Conservation (phyloP, 768 basidiomycete genomes). For the Tylopilus plumbeoviolaceoides region DNA sequence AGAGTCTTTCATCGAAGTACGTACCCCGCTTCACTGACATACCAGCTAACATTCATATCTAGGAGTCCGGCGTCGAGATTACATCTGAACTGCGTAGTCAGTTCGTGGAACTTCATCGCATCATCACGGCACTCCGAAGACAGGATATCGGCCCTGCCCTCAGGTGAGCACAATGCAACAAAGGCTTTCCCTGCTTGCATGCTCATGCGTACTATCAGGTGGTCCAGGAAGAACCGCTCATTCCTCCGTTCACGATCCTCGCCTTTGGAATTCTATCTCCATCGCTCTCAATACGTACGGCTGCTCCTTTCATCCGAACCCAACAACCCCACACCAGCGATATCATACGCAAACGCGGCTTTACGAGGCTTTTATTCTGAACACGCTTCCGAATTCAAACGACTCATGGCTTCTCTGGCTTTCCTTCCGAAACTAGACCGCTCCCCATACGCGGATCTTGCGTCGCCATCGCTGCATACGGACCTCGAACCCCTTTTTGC, state of each 20-base stretch:
- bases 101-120: slow-evolving; percentile 68
- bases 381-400: slow-evolving; percentile 60
- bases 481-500: slow-evolving; percentile 83
- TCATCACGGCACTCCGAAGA: slow-evolving; percentile 60
- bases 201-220: slow-evolving; percentile 45
- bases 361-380: slow-evolving; percentile 60
- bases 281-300: slow-evolving; percentile 86
- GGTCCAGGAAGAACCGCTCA: slow-evolving; percentile 62
- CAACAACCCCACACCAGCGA: slow-evolving; percentile 52
- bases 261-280: slow-evolving; percentile 83
- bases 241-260: slow-evolving; percentile 72
- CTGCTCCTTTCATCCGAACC: slow-evolving; percentile 64
- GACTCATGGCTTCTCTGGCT: slow-evolving; percentile 64
- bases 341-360: slow-evolving; percentile 69
- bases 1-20: slow-evolving; percentile 68
- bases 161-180: slow-evolving; percentile 43
- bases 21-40: slow-evolving; percentile 18
- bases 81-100: slow-evolving; percentile 45
- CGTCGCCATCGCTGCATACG: slow-evolving; percentile 64
- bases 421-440: slow-evolving; percentile 70
- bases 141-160: slow-evolving; percentile 75
- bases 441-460: slow-evolving; percentile 75
- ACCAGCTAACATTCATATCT: background rate
- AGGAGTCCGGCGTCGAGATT: slow-evolving; percentile 70
- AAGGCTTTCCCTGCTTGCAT: background rate